Evolutionary conservation across 352 stramenopile genomes (phyloP).

Genomic region (Phytopythium montanum): DNA sequence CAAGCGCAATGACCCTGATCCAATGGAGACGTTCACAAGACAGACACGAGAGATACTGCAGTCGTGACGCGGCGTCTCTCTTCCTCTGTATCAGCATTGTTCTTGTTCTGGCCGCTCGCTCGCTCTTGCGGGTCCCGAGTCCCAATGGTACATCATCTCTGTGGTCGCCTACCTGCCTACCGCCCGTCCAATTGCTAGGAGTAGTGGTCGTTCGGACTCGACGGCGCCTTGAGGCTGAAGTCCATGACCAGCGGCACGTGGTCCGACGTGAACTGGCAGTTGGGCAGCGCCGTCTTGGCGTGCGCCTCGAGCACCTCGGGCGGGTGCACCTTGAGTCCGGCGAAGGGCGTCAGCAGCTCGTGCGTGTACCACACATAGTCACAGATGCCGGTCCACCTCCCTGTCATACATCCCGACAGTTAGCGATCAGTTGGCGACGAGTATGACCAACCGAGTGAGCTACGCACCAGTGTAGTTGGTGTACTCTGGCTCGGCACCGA

Average conservation of each 20-base stretch:
- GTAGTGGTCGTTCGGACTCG: conserved; percentile 23
- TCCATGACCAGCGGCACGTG: conserved; percentile 93
- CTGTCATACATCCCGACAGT: conserved; percentile 16
- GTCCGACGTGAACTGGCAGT: conserved; percentile 95
- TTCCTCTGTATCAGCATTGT: no score
- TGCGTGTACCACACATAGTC: conserved; percentile 99
- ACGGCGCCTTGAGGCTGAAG: conserved; percentile 76
- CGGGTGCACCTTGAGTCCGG: conserved; percentile 91
- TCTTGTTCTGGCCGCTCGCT: no score
- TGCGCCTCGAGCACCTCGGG: conserved; percentile 87
- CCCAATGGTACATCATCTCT: conserved; percentile 3
- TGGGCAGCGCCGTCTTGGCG: conserved; percentile 92
- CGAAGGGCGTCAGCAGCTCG: conserved; percentile 91
- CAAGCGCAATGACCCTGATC: no score
- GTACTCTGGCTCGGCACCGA: conserved; percentile 95
- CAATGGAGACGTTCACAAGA: no score
- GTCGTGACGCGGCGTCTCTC: no score
- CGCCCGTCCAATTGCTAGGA: conserved; percentile 4
- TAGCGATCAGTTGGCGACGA: neutral
- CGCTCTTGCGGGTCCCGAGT: no score
- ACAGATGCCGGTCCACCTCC: conserved; percentile 92
- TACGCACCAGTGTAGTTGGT: conserved; percentile 96
- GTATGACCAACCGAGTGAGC: conserved; percentile 2
- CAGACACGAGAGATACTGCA: no score
- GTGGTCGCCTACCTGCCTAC: neutral